Evolutionary conservation across 768 basidiomycete genomes (phyloP), one percentile per base, ranked within the genome.

Genomic region (Mycena chlorophos): DNA sequence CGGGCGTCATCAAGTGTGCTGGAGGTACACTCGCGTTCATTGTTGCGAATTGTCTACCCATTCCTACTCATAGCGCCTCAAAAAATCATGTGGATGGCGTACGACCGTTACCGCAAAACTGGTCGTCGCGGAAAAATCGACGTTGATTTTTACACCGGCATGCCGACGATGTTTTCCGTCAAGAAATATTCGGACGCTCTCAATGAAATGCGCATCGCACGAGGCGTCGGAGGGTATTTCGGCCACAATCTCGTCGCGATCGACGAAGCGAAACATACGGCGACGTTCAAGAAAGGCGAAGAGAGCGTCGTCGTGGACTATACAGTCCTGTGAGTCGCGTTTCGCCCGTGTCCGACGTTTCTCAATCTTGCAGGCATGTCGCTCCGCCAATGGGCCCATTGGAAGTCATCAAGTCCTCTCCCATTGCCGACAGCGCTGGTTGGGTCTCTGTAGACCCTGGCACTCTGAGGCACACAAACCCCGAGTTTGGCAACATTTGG

Each of bases 21-120:
- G 88, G 92, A 75, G 90, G 91, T 89, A 64, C 61, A 62, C 48
- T 25, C 6, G 39, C 2, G 37, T 49, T 40, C 6, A n/a, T 13
- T 28, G 25, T 29, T 23, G 19, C 5, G 52, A 22, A 17, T 19
- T 40, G 2, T 29, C 22, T 39, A 49, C 45, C 25, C 38, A 20
- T 20, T n/a, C 25, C 19, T n/a, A n/a, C n/a, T 14, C 5, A 2
- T 61, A 90, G 89, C 87, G 16, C 89, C 90, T 19, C 90, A 93
- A 67, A 94, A 95, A 72, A 89, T 94, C 51, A 94, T 96, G 90
- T 96, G 93, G 92, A 92, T 94, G 89, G 89, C 91, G 43, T 93
- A 91, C 90, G 91, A 94, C 67, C 76, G 85, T 46, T 92, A 80
- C 68, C 78, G 79, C 54, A 77, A 70, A 66, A 88, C 88, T 10